These are phyloP conservation scores for Phytopythium delawarense DNA, from an alignment of 352 stramenopile species.

Conservation along the genomic window DNA sequence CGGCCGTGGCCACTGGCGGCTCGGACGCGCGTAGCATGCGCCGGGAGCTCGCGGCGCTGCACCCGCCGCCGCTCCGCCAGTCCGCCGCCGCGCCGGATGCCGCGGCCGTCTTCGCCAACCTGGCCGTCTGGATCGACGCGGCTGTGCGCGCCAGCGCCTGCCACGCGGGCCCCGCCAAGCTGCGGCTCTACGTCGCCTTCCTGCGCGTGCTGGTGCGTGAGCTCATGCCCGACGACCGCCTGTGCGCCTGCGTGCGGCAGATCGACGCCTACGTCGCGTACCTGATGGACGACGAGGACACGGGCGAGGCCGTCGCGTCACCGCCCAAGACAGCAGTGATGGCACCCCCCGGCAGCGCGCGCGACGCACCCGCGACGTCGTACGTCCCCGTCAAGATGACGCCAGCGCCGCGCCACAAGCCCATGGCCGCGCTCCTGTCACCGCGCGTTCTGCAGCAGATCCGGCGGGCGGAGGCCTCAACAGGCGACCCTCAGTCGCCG, in stretches of 20 bases:
- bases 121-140: constrained; percentile 38
- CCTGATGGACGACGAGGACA: constrained; percentile 1
- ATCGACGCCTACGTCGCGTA: constrained; percentile 27
- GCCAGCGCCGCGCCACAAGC: neutral
- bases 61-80: neutral
- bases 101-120: constrained; percentile 23
- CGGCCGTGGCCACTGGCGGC: constrained; percentile 14
- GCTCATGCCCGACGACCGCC: constrained; percentile 13
- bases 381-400: constrained; percentile 5
- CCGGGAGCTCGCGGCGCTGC: neutral
- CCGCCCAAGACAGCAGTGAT: neutral
- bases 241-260: constrained; percentile 8
- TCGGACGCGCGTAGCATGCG: neutral
- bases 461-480: neutral
- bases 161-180: constrained; percentile 33
- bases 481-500: neutral
- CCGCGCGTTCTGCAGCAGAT: constrained; percentile 9
- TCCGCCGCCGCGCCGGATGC: neutral
- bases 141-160: constrained; percentile 9
- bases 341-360: neutral
- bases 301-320: neutral
- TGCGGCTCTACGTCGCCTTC: constrained; percentile 25
- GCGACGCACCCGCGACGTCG: neutral
- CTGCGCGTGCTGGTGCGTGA: constrained; percentile 23
- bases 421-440: constrained; percentile 16